phyloP scores from a whole-genome alignment of 306 rosid species.

The Astragalus membranaceus region DNA sequence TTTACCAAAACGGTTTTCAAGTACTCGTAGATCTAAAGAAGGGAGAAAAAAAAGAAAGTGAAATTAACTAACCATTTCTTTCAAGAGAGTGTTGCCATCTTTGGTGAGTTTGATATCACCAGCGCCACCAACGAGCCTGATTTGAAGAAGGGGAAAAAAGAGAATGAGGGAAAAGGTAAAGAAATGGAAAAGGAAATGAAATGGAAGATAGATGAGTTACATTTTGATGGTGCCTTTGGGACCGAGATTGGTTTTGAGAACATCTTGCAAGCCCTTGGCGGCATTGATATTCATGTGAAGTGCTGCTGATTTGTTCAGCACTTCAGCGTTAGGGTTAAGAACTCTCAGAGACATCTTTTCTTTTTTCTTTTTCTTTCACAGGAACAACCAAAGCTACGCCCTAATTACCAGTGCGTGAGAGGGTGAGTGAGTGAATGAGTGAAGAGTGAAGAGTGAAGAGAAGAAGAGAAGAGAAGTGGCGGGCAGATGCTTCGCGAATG shows the following conservation, averaged over 20 bases:
- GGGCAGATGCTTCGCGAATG: not conserved
- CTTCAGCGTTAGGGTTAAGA: conserved; percentile 91
- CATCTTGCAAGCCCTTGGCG: conserved; percentile 94
- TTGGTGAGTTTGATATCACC: conserved; percentile 97
- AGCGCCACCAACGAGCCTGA: conserved; percentile 96
- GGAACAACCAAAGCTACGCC: not conserved
- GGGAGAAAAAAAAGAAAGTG: not conserved
- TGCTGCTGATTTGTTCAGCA: conserved; percentile 96
- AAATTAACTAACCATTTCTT: conserved; percentile 64
- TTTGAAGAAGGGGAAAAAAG: not conserved
- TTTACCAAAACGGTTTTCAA: not conserved
- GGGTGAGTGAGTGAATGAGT: not conserved
- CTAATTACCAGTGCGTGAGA: not conserved
- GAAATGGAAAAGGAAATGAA: not conserved
- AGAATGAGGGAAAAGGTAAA: not conserved
- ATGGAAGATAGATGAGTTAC: conserved; percentile 15
- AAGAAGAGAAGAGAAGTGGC: too few species aligned
- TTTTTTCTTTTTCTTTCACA: not conserved
- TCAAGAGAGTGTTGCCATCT: conserved; percentile 92
- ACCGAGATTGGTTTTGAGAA: conserved; percentile 87
- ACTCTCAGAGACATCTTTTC: conserved; percentile 63
- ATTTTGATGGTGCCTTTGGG: conserved; percentile 98
- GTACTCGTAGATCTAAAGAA: not conserved
- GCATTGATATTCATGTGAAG: conserved; percentile 96
- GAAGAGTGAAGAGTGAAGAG: not conserved